These are phyloP conservation scores for Taphrina betulina DNA, from an alignment of 1,139 yeast genomes.

Conservation along the genomic window DNA sequence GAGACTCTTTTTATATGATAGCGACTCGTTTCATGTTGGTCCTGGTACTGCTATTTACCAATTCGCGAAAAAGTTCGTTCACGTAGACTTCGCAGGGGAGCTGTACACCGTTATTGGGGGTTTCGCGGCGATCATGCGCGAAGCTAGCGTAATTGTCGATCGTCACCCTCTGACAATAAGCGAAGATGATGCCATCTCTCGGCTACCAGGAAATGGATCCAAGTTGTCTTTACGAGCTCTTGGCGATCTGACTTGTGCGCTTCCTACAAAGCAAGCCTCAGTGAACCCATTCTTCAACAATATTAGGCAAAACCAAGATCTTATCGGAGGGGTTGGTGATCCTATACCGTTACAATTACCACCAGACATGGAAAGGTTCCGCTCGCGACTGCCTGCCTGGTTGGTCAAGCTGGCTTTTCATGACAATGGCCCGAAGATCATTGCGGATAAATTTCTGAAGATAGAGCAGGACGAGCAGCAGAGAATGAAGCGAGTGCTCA, in stretches of 20 bases:
- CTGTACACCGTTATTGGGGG: constrained; percentile 44
- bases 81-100: constrained; percentile 42
- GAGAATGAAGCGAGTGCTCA: constrained; percentile 43
- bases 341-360: constrained; percentile 38
- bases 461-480: constrained; percentile 47
- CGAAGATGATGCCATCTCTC: not conserved
- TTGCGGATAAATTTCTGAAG: constrained; percentile 46
- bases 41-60: constrained; percentile 34
- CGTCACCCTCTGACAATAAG: not conserved
- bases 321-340: constrained; percentile 38
- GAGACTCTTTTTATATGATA: constrained; percentile 56
- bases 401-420: constrained; percentile 41
- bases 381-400: constrained; percentile 44
- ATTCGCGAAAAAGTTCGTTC: constrained; percentile 37
- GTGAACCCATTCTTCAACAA: constrained; percentile 39
- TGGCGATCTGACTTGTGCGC: constrained; percentile 1
- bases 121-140: constrained; percentile 18
- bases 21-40: constrained; percentile 31
- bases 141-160: constrained; percentile 2
- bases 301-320: constrained; percentile 39
- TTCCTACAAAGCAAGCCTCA: constrained; percentile 21
- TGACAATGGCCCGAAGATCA: constrained; percentile 42
- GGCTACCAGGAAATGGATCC: not conserved
- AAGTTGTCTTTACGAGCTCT: not conserved
- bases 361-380: constrained; percentile 27